phyloP scores from a whole-genome alignment of 2,329 filamentous ascomycete species.

The Sclerotinia sclerotiorum region DNA sequence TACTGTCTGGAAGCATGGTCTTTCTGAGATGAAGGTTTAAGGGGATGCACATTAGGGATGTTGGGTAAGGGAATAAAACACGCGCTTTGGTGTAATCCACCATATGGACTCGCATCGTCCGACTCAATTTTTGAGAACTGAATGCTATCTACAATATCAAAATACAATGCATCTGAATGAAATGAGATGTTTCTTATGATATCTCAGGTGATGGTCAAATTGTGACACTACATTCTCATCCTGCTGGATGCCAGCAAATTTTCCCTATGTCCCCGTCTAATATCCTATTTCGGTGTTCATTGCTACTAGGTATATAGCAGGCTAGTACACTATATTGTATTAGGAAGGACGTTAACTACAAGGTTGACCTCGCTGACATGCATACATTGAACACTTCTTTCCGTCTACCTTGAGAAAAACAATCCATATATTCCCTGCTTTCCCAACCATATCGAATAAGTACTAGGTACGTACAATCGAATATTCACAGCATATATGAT shows the following conservation, averaged over 20 bases:
- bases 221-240: too few species aligned
- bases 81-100: constrained; percentile 11
- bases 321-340: too few species aligned
- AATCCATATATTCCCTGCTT: too few species aligned
- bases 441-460: neutral
- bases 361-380: too few species aligned
- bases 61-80: constrained; percentile 11
- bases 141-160: constrained; percentile 11
- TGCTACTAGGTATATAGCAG: too few species aligned
- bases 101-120: constrained; percentile 10
- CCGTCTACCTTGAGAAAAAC: too few species aligned
- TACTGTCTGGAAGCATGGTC: constrained; percentile 92
- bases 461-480: neutral
- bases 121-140: constrained; percentile 11
- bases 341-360: too few species aligned
- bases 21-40: constrained; percentile 90
- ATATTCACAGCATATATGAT: too few species aligned
- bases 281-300: too few species aligned
- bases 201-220: neutral
- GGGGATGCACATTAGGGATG: neutral
- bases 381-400: too few species aligned
- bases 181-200: neutral
- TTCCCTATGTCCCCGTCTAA: too few species aligned
- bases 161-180: constrained; percentile 3
- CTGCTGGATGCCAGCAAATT: too few species aligned